Conservation (phyloP, 495 filamentous ascomycete species). For the Penicillium odoratum region DNA sequence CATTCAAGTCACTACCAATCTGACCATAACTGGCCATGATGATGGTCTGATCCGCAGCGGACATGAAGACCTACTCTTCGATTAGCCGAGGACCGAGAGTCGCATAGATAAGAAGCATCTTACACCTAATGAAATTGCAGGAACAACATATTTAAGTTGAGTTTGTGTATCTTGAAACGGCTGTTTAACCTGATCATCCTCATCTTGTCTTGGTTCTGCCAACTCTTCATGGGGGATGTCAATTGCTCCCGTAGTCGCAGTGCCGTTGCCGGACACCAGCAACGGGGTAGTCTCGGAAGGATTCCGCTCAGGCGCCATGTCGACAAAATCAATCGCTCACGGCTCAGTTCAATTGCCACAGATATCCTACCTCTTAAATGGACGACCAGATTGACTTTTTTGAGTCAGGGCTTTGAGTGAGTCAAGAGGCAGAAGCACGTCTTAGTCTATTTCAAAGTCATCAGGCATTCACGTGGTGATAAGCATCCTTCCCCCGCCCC, state of each 20-base stretch:
- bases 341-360: background rate
- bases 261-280: constrained; percentile 33
- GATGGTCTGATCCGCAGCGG: constrained; percentile 79
- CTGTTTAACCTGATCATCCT: constrained; percentile 28
- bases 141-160: constrained; percentile 48
- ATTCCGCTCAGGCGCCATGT: constrained; percentile 29
- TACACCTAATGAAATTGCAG: constrained; percentile 55
- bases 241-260: constrained; percentile 31
- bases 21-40: constrained; percentile 76
- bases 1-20: constrained; percentile 78
- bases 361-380: background rate
- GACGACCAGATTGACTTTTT: too few species aligned
- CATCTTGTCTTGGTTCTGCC: constrained; percentile 8
- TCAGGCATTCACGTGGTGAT: constrained; percentile 5
- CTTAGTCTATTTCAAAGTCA: background rate
- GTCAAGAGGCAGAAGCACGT: background rate
- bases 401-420: background rate
- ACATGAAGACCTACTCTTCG: constrained; percentile 58
- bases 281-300: constrained; percentile 46
- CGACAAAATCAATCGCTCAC: background rate
- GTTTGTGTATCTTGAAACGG: constrained; percentile 29
- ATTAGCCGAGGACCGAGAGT: constrained; percentile 11
- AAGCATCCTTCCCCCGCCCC: constrained; percentile 5
- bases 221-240: constrained; percentile 24
- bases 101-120: constrained; percentile 11